Evolutionary conservation across 2,329 filamentous ascomycete species (phyloP).

Genomic region (Dothistroma pini): DNA sequence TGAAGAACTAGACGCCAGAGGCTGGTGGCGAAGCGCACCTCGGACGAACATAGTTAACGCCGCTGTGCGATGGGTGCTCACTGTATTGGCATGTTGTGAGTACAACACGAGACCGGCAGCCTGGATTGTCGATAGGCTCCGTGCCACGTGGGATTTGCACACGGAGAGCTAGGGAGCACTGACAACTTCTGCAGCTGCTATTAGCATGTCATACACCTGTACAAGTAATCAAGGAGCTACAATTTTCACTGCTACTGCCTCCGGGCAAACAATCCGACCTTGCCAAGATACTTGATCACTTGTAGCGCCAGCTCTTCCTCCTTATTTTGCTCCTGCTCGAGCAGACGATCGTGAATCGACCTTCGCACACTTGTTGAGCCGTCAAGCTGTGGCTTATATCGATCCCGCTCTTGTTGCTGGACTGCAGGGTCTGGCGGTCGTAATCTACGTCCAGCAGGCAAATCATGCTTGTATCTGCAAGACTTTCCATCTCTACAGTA

Average conservation of each 20-base stretch:
- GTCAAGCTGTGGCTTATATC: slow-evolving; percentile 11
- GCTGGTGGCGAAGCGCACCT: too few relatives aligned
- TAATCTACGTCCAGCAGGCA: slow-evolving; percentile 9
- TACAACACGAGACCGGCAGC: too few relatives aligned
- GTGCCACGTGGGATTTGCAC: not conserved
- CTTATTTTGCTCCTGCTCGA: slow-evolving; percentile 46
- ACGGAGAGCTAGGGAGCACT: too few relatives aligned
- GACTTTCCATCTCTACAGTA: slow-evolving; percentile 33
- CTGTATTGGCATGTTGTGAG: too few relatives aligned
- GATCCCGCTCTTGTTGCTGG: not conserved
- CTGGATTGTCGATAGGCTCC: not conserved
- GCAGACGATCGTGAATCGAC: slow-evolving; percentile 31
- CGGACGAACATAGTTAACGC: too few relatives aligned
- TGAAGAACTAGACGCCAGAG: too few relatives aligned
- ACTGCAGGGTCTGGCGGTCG: not conserved
- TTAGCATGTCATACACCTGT: not conserved
- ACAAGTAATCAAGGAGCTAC: not conserved
- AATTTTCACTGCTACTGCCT: not conserved
- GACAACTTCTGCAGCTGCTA: not conserved
- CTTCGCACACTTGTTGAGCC: slow-evolving; percentile 10
- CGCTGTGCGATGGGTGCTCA: too few relatives aligned
- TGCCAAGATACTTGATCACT: slow-evolving; percentile 47
- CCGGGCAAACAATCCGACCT: slow-evolving; percentile 39
- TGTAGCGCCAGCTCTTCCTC: slow-evolving; percentile 42
- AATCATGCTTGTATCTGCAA: slow-evolving; percentile 35